These are phyloP conservation scores for Colletotrichum sp. DNA, from an alignment of 2,329 filamentous ascomycete species.

Conservation along the genomic window DNA sequence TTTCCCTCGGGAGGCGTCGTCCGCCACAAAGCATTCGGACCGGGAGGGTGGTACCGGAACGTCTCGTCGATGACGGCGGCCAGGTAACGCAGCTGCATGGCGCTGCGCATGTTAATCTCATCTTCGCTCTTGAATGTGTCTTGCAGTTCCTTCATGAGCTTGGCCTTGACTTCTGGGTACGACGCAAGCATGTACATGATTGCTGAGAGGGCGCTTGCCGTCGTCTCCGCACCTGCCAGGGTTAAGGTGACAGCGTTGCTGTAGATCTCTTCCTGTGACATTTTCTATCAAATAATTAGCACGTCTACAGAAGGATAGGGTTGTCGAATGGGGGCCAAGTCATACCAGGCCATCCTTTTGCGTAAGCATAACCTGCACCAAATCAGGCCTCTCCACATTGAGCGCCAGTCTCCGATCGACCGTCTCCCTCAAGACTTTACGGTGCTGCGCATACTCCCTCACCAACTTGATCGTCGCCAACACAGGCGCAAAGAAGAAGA, in stretches of 20 bases:
- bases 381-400: background rate
- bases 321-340: background rate
- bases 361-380: background rate
- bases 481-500: background rate
- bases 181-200: background rate
- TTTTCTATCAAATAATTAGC: background rate
- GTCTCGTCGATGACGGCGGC: background rate
- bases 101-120: background rate
- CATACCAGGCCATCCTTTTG: background rate
- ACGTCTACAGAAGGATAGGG: accelerated
- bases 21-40: background rate
- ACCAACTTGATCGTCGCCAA: background rate
- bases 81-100: background rate
- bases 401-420: background rate
- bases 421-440: background rate
- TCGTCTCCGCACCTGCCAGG: background rate
- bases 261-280: background rate
- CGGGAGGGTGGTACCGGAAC: background rate
- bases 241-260: background rate
- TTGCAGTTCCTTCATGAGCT: background rate
- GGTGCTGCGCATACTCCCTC: background rate
- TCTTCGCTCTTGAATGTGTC: background rate
- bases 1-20: background rate
- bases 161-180: background rate
- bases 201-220: background rate